Conservation (phyloP, 169 alveolate genomes). For the Theileria equi region DNA sequence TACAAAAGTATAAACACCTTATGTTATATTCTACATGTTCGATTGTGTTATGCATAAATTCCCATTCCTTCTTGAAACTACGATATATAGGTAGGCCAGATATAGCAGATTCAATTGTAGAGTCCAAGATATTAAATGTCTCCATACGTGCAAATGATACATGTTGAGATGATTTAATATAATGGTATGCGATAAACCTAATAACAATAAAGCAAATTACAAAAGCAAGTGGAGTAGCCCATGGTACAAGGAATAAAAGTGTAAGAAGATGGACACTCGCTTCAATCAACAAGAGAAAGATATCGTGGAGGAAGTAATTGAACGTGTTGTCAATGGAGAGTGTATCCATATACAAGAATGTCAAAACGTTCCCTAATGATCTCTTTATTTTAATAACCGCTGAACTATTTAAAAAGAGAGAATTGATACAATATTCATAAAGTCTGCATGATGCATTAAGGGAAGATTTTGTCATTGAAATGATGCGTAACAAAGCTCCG, state of each 20-base stretch:
- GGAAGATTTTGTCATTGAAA: conserved; percentile 4
- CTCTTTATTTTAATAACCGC: conserved; percentile 11
- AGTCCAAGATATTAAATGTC: conserved; percentile 13
- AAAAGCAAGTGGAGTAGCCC: conserved; percentile 14
- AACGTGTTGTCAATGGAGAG: conserved; percentile 37
- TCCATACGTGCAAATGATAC: conserved; percentile 22
- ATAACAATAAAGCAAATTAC: conserved; percentile 1
- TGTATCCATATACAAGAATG: conserved; percentile 38
- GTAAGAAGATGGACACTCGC: conserved; percentile 33
- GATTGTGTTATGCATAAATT: conserved; percentile 19
- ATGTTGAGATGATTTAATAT: conserved; percentile 26
- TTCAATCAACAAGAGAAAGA: conserved; percentile 7
- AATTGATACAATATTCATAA: conserved; percentile 41
- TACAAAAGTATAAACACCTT: conserved; percentile 11
- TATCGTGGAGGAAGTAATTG: conserved; percentile 14
- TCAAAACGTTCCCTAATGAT: conserved; percentile 16
- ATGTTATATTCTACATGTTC: conserved; percentile 12
- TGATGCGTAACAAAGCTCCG: not conserved
- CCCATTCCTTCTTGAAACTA: conserved; percentile 38
- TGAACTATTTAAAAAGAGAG: conserved; percentile 29
- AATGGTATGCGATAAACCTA: not conserved
- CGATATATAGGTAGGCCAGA: conserved; percentile 41
- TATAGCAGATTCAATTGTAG: conserved; percentile 31
- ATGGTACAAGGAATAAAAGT: conserved; percentile 34
- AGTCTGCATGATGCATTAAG: conserved; percentile 32